Evolutionary conservation across 2,329 filamentous ascomycete species (phyloP), one percentile per base, ranked within the genome.

Genomic region (Reticulascus tulasneorum): DNA sequence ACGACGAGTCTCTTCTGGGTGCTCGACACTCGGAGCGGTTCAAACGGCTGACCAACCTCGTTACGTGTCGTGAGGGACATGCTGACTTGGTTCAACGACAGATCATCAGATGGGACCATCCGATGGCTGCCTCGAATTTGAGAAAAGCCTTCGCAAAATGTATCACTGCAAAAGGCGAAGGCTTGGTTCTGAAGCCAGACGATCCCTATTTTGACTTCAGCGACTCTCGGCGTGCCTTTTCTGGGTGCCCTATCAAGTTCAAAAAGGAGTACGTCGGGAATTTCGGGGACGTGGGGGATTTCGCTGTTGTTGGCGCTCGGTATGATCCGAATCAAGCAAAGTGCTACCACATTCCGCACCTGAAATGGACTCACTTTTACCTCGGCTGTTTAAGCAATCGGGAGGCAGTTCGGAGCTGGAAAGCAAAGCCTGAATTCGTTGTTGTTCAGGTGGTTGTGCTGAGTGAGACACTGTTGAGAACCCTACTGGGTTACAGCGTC

Each of bases 261-360:
- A 95, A 95, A 59, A 88, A 88, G 51, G 86, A 93, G 51, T 94
- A 94, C 50, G 36, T 94, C 23, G 70, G 74, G 18, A 79, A 79
- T 4, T 77, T 91, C 53, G 87, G 88, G 1, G 89, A 94, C 42
- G 78, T 88, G 20, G 85, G 85, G 9, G 90, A 95, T 55, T 86
- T 95, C 53, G 82, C 84, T 3, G 71, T 91, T 2, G 66, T 95
- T 4, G 89, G 86, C 1, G 89, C 79, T 6, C 77, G 78, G 13
- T 89, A 84, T 48, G 76, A 88, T 46, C 63, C 82, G 4, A 64
- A 70, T 32, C 75, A 79, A 43, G 84, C 82, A 7, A 69, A 67
- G 29, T 64, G 69, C 7, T 73, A 77, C 30, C 59, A 64, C 5
- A 57, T 82, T 4, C 64, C 66, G 6, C 67, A 70, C 13, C 52